Evolutionary conservation across 148 eudicot species (phyloP).

Genomic region (Amaranthus hypochondriacus): DNA sequence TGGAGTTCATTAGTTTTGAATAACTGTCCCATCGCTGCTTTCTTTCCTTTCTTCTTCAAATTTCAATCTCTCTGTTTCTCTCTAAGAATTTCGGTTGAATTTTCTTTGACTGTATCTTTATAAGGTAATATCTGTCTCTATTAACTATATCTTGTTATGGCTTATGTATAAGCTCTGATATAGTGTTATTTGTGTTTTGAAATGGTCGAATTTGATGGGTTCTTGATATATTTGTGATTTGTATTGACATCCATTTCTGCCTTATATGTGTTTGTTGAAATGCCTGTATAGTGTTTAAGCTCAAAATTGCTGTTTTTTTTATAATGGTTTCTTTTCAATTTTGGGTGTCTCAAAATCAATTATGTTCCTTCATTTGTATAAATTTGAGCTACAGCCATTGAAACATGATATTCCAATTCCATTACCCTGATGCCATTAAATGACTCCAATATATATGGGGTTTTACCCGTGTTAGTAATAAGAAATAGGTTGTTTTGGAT

Average conservation of each 20-base stretch:
- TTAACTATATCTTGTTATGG: not conserved
- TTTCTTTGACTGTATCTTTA: not conserved
- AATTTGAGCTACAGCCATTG: not conserved
- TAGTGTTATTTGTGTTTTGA: not conserved
- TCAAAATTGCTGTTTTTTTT: not conserved
- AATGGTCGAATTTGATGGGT: constrained; percentile 15
- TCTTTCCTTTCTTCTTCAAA: not conserved
- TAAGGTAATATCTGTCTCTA: constrained; percentile 14
- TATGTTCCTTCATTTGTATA: not conserved
- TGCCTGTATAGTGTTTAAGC: not conserved
- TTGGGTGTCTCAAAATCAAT: not conserved
- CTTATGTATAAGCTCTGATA: not conserved
- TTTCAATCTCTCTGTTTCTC: not conserved
- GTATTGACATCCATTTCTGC: constrained; percentile 1
- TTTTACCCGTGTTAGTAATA: too few relatives aligned
- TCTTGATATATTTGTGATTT: constrained; percentile 6
- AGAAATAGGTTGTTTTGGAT: too few relatives aligned
- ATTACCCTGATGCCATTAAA: too few relatives aligned
- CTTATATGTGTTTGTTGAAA: constrained; percentile 18
- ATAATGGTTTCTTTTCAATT: not conserved
- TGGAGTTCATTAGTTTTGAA: not conserved
- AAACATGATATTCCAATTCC: too few relatives aligned
- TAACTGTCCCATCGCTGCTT: not conserved
- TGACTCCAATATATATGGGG: too few relatives aligned
- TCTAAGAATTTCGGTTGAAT: not conserved